These are phyloP conservation scores for Eruca vesicaria DNA, from an alignment of 441 rosid species.

Conservation along the genomic window DNA sequence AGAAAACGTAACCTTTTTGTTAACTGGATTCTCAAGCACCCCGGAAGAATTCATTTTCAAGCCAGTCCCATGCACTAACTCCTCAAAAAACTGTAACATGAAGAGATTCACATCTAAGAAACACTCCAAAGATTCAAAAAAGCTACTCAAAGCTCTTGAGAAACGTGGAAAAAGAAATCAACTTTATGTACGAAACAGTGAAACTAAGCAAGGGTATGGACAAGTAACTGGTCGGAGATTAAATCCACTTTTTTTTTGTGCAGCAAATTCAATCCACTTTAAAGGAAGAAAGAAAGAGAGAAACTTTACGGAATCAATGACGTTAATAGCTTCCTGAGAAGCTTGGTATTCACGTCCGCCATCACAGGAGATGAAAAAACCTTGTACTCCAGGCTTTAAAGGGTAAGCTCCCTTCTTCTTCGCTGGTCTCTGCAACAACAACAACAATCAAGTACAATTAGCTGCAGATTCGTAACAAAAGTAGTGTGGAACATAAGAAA, in stretches of 20 bases:
- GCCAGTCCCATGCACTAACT: slow-evolving; percentile 57
- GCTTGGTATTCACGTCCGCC: slow-evolving; percentile 48
- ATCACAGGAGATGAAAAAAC: slow-evolving; percentile 37
- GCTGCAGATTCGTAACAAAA: neutral
- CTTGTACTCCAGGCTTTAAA: slow-evolving; percentile 76
- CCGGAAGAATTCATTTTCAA: slow-evolving; percentile 37
- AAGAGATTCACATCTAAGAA: neutral
- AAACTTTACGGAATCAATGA: slow-evolving; percentile 71
- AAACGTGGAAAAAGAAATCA: neutral
- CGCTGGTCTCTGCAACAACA: slow-evolving; percentile 56
- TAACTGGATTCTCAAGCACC: slow-evolving; percentile 48
- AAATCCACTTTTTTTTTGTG: no score
- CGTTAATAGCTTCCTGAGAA: slow-evolving; percentile 68
- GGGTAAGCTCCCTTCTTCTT: slow-evolving; percentile 87
- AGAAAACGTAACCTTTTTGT: slow-evolving; percentile 77
- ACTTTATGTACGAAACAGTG: neutral
- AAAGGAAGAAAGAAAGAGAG: neutral
- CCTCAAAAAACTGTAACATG: slow-evolving; percentile 71
- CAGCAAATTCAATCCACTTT: neutral
- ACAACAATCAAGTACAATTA: neutral
- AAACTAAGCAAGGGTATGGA: neutral
- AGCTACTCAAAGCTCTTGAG: neutral
- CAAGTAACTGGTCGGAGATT: neutral
- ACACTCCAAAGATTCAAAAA: neutral
- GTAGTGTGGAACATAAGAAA: neutral